phyloP scores from a whole-genome alignment of 192 early-diverging fungal genomes.

The Borealophlyctis nickersoniae region DNA sequence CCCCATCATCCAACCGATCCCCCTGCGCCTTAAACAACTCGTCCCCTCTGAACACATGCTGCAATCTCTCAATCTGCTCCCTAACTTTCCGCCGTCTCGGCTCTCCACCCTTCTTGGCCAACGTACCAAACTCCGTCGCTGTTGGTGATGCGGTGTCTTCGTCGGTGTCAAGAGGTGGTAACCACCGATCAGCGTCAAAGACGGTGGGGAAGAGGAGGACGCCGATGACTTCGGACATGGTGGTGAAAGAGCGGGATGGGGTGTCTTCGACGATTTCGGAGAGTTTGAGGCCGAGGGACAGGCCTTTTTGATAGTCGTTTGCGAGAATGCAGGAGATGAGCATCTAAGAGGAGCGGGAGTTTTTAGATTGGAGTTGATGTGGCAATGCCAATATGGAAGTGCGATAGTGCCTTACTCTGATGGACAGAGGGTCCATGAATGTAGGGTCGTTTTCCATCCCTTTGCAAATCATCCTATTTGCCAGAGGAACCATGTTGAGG shows the following conservation, averaged over 20 bases:
- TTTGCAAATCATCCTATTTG: constrained; percentile 27
- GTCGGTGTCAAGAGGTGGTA: constrained; percentile 7
- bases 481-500: background rate
- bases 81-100: too few relatives aligned
- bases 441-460: constrained; percentile 45
- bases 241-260: constrained; percentile 22
- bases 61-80: too few relatives aligned
- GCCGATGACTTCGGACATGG: constrained; percentile 51
- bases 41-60: too few relatives aligned
- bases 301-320: constrained; percentile 39
- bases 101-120: too few relatives aligned
- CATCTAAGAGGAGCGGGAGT: too few relatives aligned
- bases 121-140: too few relatives aligned
- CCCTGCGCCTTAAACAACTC: too few relatives aligned
- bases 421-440: constrained; percentile 31
- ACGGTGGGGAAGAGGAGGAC: constrained; percentile 73
- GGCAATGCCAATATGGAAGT: too few relatives aligned
- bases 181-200: constrained; percentile 49
- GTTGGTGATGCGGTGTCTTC: too few relatives aligned
- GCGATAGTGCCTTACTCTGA: too few relatives aligned
- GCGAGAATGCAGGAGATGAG: constrained; percentile 40
- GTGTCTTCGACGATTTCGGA: constrained; percentile 38
- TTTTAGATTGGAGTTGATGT: too few relatives aligned
- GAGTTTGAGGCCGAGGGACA: constrained; percentile 36
- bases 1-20: too few relatives aligned